Base-by-base conservation (phyloP, 108 stramenopile genomes). In the Nitzschia sp. region DNA sequence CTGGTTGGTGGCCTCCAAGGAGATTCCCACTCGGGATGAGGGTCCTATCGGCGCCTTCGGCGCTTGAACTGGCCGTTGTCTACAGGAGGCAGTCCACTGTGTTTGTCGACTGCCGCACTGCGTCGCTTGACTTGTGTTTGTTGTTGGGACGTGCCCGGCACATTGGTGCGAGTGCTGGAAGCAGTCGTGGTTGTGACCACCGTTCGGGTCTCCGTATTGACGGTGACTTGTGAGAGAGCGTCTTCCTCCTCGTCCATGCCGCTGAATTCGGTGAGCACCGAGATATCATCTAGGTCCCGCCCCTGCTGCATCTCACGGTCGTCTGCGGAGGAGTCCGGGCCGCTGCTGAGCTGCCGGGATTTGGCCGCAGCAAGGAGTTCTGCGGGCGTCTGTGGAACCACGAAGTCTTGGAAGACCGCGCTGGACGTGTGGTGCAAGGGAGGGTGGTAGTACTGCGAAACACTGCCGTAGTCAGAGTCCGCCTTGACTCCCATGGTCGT, bases 401-500 rank as follows among this genome's bases (percentile, higher is more conserved):
- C 17, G 25, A 54, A 54, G 12, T 54, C 53, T 3, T 24, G 53
- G 25, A 54, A 54, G 53, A 24, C 53, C 12, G 20, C 11, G 53
- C 53, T 54, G 53, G 53, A 24, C 6, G 53, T 24, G 11, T 24
- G 53, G 53, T 22, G 53, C 20, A 22, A 24, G 15, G 48, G 15
- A 24, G 20, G 21, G 22, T 22, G 12, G 6, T 24, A 54, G 25
- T 21, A 54, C 21, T 20, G 20, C 12, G 20, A 54, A 2, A 24
- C 58, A 7, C 26, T 10, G 1, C 58, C 29, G 29, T 40, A 10
- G 20, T 25, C 58, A 10, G 38, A 24, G 29, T 10, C 20, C 1
- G 42, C 41, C 41, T 53, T 29, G 6, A 67, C 66, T 8, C 66
- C 66, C 66, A 67, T 67, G 39, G 66, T 67, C 17, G 66, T 67